Percentiles rank a stretch among this genome's conserved stretches.
These are phyloP conservation scores for Limonium bicolor DNA, from an alignment of 148 eudicot genomes.

Conservation along the genomic window DNA sequence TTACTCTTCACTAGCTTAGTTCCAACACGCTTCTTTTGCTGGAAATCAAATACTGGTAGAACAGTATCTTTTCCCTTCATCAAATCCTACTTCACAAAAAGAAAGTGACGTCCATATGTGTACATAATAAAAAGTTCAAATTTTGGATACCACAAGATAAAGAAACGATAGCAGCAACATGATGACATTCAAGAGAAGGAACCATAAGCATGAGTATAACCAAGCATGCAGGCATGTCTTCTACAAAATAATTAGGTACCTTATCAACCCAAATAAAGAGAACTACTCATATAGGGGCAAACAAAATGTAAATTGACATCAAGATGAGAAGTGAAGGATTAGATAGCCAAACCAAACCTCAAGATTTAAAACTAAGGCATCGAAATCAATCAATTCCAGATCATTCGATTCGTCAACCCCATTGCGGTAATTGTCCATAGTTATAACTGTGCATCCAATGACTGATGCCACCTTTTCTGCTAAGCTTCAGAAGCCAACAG, in stretches of 20 bases:
- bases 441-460: conserved; percentile 71
- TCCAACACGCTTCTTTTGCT: conserved; percentile 64
- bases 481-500: conserved; percentile 52
- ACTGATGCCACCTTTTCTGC: conserved; percentile 98
- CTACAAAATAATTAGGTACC: no score
- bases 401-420: conserved; percentile 83
- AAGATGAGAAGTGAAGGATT: neutral
- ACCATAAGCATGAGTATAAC: no score
- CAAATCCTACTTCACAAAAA: conserved; percentile 53
- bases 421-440: conserved; percentile 91
- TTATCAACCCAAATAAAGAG: no score
- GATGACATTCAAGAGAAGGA: no score
- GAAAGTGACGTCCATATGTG: no score
- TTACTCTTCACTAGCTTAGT: conserved; percentile 45
- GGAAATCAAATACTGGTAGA: conserved; percentile 74
- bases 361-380: conserved; percentile 60
- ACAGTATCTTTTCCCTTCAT: conserved; percentile 66
- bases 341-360: conserved; percentile 37
- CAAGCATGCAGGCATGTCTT: no score
- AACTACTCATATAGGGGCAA: no score
- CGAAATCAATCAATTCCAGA: conserved; percentile 81
- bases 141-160: no score
- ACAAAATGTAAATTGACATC: no score
- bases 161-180: no score
- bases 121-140: no score